A percentile compares a stretch with the other conserved stretches of the same genome.
Evolutionary conservation across 345 rosid species (phyloP).

Genomic region (Erysimum cheiranthoides): DNA sequence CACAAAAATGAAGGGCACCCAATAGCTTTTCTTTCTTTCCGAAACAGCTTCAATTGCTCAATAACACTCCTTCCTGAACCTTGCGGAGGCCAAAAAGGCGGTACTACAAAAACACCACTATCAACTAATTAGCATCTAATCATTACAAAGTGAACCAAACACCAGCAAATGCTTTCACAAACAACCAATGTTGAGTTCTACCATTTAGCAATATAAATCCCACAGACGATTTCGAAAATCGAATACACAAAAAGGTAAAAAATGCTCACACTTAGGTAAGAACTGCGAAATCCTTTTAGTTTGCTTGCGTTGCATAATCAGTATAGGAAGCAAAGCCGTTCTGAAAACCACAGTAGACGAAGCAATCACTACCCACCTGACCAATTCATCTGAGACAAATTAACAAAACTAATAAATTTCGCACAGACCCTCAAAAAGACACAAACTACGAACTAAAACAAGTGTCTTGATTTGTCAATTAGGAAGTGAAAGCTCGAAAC

Average conservation of each 20-base stretch:
- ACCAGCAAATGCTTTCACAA: not conserved
- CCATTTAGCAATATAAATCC: not conserved
- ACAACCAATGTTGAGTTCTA: not conserved
- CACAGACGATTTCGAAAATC: not conserved
- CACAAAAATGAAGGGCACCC: conserved; percentile 86
- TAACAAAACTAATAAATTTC: conserved; percentile 20
- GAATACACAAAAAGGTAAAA: not conserved
- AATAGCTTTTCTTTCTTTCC: conserved; percentile 57
- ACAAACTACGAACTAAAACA: conserved; percentile 19
- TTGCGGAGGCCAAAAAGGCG: conserved; percentile 81
- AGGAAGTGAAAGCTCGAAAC: not conserved
- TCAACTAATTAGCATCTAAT: conserved; percentile 19
- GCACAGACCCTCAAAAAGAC: not conserved
- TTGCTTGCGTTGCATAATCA: conserved; percentile 72
- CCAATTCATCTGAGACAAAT: conserved; percentile 42
- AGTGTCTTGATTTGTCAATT: not conserved
- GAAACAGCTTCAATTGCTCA: conserved; percentile 61
- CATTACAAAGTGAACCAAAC: not conserved
- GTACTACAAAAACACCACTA: conserved; percentile 62
- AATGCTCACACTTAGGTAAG: conserved; percentile 71
- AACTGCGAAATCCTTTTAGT: conserved; percentile 58
- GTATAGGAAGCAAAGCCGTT: conserved; percentile 61
- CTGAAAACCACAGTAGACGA: conserved; percentile 80
- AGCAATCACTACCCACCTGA: conserved; percentile 86
- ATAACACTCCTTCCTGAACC: conserved; percentile 76